phyloP scores from a whole-genome alignment of 345 rosid species.

The Passiflora organensis region DNA sequence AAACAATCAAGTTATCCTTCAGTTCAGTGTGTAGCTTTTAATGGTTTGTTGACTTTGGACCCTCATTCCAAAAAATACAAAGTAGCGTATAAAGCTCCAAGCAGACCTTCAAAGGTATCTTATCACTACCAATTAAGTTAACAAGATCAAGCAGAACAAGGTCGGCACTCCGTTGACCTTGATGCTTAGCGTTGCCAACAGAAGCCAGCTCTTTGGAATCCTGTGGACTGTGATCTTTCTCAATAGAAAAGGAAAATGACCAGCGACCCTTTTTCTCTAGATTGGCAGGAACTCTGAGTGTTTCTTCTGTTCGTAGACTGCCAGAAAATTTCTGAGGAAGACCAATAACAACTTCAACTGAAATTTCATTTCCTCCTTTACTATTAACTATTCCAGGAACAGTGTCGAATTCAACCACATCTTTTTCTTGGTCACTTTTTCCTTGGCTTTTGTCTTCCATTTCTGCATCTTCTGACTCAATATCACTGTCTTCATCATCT shows the following conservation, averaged over 20 bases:
- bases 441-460: slow-evolving; percentile 47
- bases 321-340: slow-evolving; percentile 56
- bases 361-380: slow-evolving; percentile 53
- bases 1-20: slow-evolving; percentile 1
- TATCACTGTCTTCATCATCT: slow-evolving; percentile 61
- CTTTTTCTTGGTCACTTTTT: slow-evolving; percentile 51
- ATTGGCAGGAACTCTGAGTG: slow-evolving; percentile 71
- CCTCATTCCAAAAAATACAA: background rate
- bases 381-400: slow-evolving; percentile 44
- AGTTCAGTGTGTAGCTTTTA: no score
- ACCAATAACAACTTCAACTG: slow-evolving; percentile 75
- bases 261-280: slow-evolving; percentile 49
- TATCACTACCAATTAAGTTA: slow-evolving; percentile 73
- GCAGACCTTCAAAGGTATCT: slow-evolving; percentile 83
- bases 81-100: slow-evolving; percentile 8
- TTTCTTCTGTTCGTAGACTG: slow-evolving; percentile 42
- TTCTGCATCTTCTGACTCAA: slow-evolving; percentile 55
- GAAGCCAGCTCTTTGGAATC: slow-evolving; percentile 44
- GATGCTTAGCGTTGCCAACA: slow-evolving; percentile 49
- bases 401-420: slow-evolving; percentile 49
- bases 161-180: slow-evolving; percentile 56
- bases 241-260: slow-evolving; percentile 68
- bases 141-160: slow-evolving; percentile 72
- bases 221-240: slow-evolving; percentile 41
- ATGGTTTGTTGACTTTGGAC: no score